These are phyloP conservation scores for Fagopyrum tataricum DNA, from an alignment of 148 eudicot species.

Conservation along the genomic window DNA sequence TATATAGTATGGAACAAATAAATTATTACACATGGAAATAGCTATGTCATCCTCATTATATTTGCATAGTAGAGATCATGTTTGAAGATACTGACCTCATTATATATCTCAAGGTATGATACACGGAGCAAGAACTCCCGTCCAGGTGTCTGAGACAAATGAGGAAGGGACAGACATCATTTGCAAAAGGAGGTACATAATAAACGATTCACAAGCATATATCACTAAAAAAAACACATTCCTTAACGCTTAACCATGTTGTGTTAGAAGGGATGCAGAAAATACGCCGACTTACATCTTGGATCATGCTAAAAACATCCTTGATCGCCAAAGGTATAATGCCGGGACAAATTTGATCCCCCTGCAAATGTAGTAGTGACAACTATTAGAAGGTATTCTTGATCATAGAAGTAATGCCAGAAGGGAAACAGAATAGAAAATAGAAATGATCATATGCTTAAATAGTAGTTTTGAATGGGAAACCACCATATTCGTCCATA, in stretches of 20 bases:
- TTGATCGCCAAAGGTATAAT: conserved; percentile 78
- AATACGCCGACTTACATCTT: conserved; percentile 44
- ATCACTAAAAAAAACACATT: background rate
- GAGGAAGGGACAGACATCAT: background rate
- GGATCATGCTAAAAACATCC: conserved; percentile 80
- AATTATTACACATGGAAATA: background rate
- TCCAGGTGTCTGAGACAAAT: conserved; percentile 52
- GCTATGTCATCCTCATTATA: background rate
- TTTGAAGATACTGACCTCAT: conserved; percentile 48
- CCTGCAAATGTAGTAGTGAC: conserved; percentile 29
- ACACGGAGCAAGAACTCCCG: conserved; percentile 81
- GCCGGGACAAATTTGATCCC: conserved; percentile 78
- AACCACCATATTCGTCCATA: background rate
- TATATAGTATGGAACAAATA: background rate
- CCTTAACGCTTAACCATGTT: background rate
- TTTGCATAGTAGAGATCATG: background rate
- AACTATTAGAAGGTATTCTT: background rate
- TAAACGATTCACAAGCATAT: background rate
- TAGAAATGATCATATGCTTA: background rate
- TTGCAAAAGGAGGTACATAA: background rate
- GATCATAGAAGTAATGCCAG: background rate
- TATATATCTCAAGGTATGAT: conserved; percentile 79
- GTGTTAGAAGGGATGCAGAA: background rate
- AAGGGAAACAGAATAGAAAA: background rate
- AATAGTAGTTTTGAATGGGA: background rate